Evolutionary conservation across 768 basidiomycete genomes (phyloP).

Genomic region (Paxillus involutus): DNA sequence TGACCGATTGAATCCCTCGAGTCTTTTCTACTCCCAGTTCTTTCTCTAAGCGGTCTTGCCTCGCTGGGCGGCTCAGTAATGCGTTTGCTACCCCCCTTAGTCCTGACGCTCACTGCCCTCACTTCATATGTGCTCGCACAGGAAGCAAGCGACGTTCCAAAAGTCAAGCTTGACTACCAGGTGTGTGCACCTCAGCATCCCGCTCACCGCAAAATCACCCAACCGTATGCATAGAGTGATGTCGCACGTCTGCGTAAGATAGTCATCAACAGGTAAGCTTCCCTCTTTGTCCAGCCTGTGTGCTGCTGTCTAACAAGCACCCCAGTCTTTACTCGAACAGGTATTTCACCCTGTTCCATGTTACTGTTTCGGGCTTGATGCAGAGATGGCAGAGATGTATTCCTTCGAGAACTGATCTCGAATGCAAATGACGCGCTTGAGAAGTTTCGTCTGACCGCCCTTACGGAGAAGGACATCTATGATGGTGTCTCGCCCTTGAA

Average conservation of each 20-base stretch:
- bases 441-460: slow-evolving; percentile 82
- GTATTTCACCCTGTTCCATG: slow-evolving; percentile 34
- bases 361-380: slow-evolving; percentile 1
- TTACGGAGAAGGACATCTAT: slow-evolving; percentile 75
- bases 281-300: not conserved
- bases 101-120: slow-evolving; percentile 46
- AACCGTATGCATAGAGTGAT: slow-evolving; percentile 63
- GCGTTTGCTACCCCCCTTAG: slow-evolving; percentile 55
- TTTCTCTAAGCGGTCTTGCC: not conserved
- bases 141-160: slow-evolving; percentile 40
- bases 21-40: not conserved
- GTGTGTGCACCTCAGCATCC: slow-evolving; percentile 33
- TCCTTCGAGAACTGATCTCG: slow-evolving; percentile 87
- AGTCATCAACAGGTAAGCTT: slow-evolving; percentile 78
- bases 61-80: slow-evolving; percentile 36
- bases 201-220: not conserved
- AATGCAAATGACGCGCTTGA: slow-evolving; percentile 97
- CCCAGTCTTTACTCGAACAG: slow-evolving; percentile 80
- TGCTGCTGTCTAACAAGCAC: slow-evolving; percentile 10
- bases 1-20: too few species aligned
- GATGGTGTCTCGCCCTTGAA: slow-evolving; percentile 76
- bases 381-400: slow-evolving; percentile 60
- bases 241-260: slow-evolving; percentile 91
- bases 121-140: slow-evolving; percentile 50
- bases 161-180: slow-evolving; percentile 72